A percentile compares a stretch with the other conserved stretches of the same genome.
These are phyloP conservation scores for Diplosphaera chodatii DNA, from an alignment of 139 green algal species.

Conservation along the genomic window DNA sequence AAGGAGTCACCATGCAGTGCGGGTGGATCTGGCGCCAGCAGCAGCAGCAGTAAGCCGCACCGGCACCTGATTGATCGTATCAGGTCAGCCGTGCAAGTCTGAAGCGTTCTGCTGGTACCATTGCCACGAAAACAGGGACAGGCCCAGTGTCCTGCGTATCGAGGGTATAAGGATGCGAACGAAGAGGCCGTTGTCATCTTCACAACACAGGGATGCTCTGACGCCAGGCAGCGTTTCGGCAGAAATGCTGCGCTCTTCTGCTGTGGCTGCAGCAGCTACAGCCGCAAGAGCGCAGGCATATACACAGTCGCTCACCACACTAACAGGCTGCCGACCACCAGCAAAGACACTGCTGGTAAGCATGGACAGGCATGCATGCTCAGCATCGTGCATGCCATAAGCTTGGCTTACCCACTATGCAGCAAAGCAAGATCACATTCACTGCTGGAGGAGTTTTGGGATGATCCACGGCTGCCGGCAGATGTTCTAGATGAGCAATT, in stretches of 20 bases:
- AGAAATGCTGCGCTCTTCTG: background rate
- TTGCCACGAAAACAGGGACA: no score
- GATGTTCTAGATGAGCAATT: conserved; percentile 29
- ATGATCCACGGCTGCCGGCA: conserved; percentile 6
- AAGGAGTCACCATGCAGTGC: background rate
- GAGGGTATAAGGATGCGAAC: no score
- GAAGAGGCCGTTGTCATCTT: no score
- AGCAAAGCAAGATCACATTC: no score
- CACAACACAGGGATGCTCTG: background rate
- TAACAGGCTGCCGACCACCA: background rate
- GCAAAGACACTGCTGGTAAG: background rate
- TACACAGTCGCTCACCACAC: conserved; percentile 2
- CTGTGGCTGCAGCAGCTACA: background rate
- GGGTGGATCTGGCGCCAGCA: no score
- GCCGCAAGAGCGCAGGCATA: background rate
- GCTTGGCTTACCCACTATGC: no score
- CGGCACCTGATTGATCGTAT: background rate
- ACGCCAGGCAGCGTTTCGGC: background rate
- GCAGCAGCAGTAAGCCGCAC: background rate
- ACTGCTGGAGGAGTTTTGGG: background rate
- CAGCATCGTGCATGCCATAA: no score
- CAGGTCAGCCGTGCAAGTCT: background rate
- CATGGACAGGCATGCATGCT: no score
- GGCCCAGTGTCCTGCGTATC: no score
- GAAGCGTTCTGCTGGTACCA: no score